Percentiles rank a stretch among this genome's conserved stretches.
Conservation (phyloP, 352 stramenopile species). For the Pythium pyrilobum region DNA sequence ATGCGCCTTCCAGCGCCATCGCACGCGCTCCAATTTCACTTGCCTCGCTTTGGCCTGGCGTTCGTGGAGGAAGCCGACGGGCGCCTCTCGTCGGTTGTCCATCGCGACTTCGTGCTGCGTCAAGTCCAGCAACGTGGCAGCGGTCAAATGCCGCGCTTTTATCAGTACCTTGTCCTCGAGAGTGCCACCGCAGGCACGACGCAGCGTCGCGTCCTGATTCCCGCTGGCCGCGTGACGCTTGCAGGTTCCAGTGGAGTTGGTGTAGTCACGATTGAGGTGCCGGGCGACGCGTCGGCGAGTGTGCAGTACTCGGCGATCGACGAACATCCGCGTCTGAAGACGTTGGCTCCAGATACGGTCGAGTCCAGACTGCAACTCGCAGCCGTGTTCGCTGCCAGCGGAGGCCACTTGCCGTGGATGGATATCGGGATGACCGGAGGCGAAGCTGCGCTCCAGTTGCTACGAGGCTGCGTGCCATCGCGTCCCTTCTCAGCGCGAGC, state of each 20-base stretch:
- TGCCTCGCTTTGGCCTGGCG: slow-evolving; percentile 35
- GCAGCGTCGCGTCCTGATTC: neutral
- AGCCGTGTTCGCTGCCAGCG: slow-evolving; percentile 27
- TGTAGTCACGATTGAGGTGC: slow-evolving; percentile 14
- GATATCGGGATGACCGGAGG: slow-evolving; percentile 38
- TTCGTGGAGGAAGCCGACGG: slow-evolving; percentile 22
- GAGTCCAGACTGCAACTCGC: slow-evolving; percentile 33
- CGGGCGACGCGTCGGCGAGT: neutral
- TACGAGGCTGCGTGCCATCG: slow-evolving; percentile 33
- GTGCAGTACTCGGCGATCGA: slow-evolving; percentile 10
- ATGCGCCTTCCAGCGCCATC: slow-evolving; percentile 13
- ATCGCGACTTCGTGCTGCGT: slow-evolving; percentile 15
- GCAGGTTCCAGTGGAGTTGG: neutral
- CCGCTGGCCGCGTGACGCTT: neutral
- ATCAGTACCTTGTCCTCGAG: slow-evolving; percentile 9
- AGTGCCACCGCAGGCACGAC: neutral
- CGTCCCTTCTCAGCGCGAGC: slow-evolving; percentile 27
- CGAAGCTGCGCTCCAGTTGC: slow-evolving; percentile 35
- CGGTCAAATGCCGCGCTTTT: slow-evolving; percentile 5
- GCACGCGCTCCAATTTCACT: slow-evolving; percentile 25
- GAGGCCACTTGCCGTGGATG: slow-evolving; percentile 22
- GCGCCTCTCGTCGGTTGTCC: slow-evolving; percentile 26
- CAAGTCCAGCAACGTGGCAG: neutral
- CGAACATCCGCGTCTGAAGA: slow-evolving; percentile 25
- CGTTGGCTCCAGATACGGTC: slow-evolving; percentile 33